Evolutionary conservation across 2,329 filamentous ascomycete genomes (phyloP).

Genomic region (Thelonectria discophora): DNA sequence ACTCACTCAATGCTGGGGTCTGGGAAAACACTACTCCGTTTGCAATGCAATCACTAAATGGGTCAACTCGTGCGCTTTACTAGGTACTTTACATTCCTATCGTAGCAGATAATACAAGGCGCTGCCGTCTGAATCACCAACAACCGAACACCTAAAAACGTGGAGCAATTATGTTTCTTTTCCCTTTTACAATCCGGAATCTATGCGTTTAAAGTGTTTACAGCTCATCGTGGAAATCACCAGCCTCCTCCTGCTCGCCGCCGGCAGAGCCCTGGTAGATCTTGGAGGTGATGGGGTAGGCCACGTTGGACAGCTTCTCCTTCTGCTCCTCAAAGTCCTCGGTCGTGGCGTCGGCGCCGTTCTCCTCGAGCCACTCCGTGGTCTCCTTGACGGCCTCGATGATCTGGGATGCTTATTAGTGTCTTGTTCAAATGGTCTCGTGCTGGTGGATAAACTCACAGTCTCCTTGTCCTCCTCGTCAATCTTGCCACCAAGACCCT

Average conservation of each 20-base stretch:
- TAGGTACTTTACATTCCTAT: conserved; percentile 43
- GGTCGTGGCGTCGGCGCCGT: conserved; percentile 81
- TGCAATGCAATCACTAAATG: conserved; percentile 4
- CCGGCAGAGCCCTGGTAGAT: conserved; percentile 78
- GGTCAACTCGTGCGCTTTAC: conserved; percentile 41
- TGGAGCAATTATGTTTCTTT: conserved; percentile 41
- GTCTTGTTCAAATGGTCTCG: not conserved
- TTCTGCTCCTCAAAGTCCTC: conserved; percentile 99
- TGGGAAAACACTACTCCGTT: not conserved
- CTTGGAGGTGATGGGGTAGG: conserved; percentile 99
- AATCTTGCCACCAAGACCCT: conserved; percentile 97
- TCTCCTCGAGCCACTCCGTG: conserved; percentile 96
- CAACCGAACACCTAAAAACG: conserved; percentile 44
- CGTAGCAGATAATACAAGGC: conserved; percentile 33
- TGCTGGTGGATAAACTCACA: conserved; percentile 59
- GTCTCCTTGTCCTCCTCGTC: conserved; percentile 98
- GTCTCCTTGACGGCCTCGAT: conserved; percentile 97
- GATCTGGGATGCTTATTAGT: conserved; percentile 65
- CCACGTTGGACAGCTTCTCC: conserved; percentile 96
- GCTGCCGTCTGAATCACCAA: conserved; percentile 34
- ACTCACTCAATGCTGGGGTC: not conserved
- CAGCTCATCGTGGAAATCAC: conserved; percentile 80
- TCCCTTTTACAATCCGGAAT: conserved; percentile 38
- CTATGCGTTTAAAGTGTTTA: conserved; percentile 73
- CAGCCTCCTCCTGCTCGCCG: conserved; percentile 72